A percentile compares a stretch with the other conserved stretches of the same genome.
These are phyloP conservation scores for Citrus maxima DNA, from an alignment of 345 rosid genomes.

Conservation along the genomic window DNA sequence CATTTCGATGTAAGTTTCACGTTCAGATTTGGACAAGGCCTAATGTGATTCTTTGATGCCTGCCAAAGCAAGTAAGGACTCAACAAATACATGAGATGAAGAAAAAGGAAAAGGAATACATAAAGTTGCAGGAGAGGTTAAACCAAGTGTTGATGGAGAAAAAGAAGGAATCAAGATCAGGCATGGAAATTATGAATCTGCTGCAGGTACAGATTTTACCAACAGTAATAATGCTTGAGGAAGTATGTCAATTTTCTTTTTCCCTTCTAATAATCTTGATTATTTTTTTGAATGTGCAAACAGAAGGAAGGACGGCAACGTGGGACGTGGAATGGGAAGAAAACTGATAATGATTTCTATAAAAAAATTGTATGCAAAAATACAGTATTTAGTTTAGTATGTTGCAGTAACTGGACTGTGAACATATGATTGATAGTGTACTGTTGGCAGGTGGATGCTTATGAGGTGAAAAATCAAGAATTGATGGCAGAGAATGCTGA, in stretches of 20 bases:
- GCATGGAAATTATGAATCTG: constrained; percentile 98
- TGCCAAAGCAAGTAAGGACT: constrained; percentile 87
- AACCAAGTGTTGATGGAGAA: constrained; percentile 99
- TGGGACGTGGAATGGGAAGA: constrained; percentile 99
- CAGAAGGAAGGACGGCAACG: constrained; percentile 99
- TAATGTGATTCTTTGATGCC: constrained; percentile 18
- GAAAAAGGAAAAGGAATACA: constrained; percentile 95
- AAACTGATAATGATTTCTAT: constrained; percentile 88
- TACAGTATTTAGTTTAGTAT: constrained; percentile 9
- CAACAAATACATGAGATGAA: constrained; percentile 97
- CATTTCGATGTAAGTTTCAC: not conserved
- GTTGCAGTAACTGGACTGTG: not conserved
- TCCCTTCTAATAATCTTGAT: constrained; percentile 7
- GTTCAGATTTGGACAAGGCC: constrained; percentile 14
- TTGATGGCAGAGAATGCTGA: constrained; percentile 82
- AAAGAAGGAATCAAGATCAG: constrained; percentile 95
- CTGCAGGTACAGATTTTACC: constrained; percentile 63
- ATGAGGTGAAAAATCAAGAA: constrained; percentile 91
- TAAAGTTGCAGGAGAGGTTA: constrained; percentile 95
- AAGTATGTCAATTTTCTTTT: not conserved
- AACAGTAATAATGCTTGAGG: not conserved
- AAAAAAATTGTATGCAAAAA: constrained; percentile 71
- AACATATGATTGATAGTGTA: constrained; percentile 7
- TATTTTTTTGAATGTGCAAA: constrained; percentile 10
- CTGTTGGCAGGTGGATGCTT: constrained; percentile 80